Evolutionary conservation across 805 yeast species (phyloP), one percentile per base, ranked within the genome.

Genomic region (Scheffersomyces coipomensis): DNA sequence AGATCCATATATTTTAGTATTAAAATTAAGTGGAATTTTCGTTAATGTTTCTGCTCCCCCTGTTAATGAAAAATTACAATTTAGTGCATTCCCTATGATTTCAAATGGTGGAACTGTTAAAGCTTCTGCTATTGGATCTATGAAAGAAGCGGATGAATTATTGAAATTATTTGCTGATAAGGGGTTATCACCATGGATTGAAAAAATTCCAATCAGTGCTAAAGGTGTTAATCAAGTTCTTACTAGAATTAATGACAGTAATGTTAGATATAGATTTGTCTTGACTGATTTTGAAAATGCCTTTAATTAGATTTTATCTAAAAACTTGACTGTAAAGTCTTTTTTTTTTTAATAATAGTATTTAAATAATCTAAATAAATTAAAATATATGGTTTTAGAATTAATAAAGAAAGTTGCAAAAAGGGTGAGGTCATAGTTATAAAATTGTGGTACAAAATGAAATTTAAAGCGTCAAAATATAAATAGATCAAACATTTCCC

Each of bases 201-300:
- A 65, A 52, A 58, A 61, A 37, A 47, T 68, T 25, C 66, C 67
- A 12, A 55, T 68, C 38, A 45, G 52, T 43, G 67, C 52, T 39
- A 55, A 50, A 39, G 64, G 64, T 19, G 56, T 60, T 33, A 48
- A 48, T 17, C 44, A 49, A 33, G 73, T 64, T 8, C 53, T 69
- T 49, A 54, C 53, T 34, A 59, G 62, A 45, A 56, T 61, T 33
- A 56, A 55, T 31, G 43, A 53, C 17, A 60, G 64, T 34, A 66
- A 62, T 16, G 71, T 62, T 35, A 59, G 61, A 38, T 70, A 65
- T 59, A 75, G 88, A 66, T 78, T 76, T 52, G 82, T 81, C 5
- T 63, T 83, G 46, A 72, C 75, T 35, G 79, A 76, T 17, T 79
- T 64, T 56, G 76, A 79, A 49, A 64, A 75, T 52, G 71, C 66